These are phyloP conservation scores for Microstegium vimineum DNA, from an alignment of 176 grass and related monocot species.

Conservation along the genomic window DNA sequence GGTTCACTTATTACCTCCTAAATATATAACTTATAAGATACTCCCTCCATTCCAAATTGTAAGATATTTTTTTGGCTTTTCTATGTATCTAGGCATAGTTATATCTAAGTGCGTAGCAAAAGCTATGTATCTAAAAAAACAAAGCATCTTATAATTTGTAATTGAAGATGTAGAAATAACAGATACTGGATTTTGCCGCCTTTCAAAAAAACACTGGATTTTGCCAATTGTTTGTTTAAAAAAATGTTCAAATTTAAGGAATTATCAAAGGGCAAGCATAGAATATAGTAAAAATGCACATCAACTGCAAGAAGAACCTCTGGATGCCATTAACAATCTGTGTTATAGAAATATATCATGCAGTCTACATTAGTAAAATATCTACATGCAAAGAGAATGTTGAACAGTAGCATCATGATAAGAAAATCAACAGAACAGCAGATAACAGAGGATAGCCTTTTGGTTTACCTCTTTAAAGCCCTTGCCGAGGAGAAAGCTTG, in stretches of 20 bases:
- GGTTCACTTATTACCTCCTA: not conserved
- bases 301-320: not conserved
- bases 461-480: slow-evolving; percentile 86
- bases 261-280: not conserved
- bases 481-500: slow-evolving; percentile 88
- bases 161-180: no score
- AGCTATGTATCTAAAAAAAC: no score
- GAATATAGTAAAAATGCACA: not conserved
- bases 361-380: not conserved
- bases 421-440: not conserved
- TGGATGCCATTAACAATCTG: not conserved
- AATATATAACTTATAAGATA: not conserved
- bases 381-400: not conserved
- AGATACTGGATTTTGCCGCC: not conserved
- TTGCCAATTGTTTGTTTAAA: not conserved
- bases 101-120: no score
- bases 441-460: not conserved
- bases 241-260: not conserved
- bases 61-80: no score
- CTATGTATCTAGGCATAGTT: no score
- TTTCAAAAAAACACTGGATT: not conserved
- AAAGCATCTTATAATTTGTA: no score
- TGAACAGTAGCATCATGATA: not conserved
- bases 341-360: not conserved
- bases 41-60: no score